Evolutionary conservation across 257 asterid genomes (phyloP).

Genomic region (Gentiana dahurica): DNA sequence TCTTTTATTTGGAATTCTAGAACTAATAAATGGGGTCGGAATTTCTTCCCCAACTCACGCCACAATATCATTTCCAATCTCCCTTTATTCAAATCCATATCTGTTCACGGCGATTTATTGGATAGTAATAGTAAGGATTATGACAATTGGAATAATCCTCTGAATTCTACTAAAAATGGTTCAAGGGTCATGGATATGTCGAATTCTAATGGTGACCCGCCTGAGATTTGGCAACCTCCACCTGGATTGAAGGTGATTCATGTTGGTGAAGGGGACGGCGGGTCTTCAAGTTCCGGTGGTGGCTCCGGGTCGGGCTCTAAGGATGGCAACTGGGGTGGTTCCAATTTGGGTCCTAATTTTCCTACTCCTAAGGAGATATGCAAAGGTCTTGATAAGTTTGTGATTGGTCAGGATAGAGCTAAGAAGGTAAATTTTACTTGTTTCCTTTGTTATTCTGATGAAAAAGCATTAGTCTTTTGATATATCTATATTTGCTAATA

Average conservation of each 20-base stretch:
- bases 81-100: conserved; percentile 42
- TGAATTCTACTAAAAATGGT: conserved; percentile 16
- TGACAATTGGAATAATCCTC: conserved; percentile 12
- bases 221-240: conserved; percentile 98
- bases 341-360: conserved; percentile 60
- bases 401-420: conserved; percentile 94
- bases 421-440: conserved; percentile 50
- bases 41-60: conserved; percentile 28
- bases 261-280: conserved; percentile 40
- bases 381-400: conserved; percentile 92
- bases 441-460: neutral
- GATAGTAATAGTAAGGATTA: conserved; percentile 11
- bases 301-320: conserved; percentile 54
- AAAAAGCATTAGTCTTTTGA: neutral
- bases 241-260: conserved; percentile 63
- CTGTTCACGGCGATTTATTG: conserved; percentile 33
- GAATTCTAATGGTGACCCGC: conserved; percentile 83
- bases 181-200: conserved; percentile 25
- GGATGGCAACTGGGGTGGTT: conserved; percentile 88
- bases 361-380: conserved; percentile 98
- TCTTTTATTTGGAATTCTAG: conserved; percentile 36
- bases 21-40: conserved; percentile 22
- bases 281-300: conserved; percentile 35
- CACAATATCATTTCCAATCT: conserved; percentile 24
- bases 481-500: neutral